These are phyloP conservation scores for Jatropha multifida DNA, from an alignment of 441 rosid species.

Conservation along the genomic window DNA sequence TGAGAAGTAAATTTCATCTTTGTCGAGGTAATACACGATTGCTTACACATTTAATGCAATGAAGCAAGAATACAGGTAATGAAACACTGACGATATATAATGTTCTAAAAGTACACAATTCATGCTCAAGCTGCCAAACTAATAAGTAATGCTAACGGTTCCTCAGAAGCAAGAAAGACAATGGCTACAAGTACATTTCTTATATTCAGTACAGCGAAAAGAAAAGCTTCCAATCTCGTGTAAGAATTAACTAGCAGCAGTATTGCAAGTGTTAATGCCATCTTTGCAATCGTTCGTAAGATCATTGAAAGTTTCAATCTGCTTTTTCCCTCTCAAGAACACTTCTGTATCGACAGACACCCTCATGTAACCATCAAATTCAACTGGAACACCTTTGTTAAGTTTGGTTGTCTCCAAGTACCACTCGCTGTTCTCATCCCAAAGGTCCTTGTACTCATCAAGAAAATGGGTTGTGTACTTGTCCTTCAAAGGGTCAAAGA, in stretches of 20 bases:
- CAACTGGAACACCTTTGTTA: slow-evolving; percentile 77
- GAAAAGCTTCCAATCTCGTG: slow-evolving; percentile 10
- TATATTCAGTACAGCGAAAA: slow-evolving; percentile 13
- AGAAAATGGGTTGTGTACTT: slow-evolving; percentile 82
- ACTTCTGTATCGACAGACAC: slow-evolving; percentile 85
- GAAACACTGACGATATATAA: slow-evolving; percentile 11
- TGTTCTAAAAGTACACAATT: slow-evolving; percentile 30
- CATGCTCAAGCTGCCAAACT: slow-evolving; percentile 17
- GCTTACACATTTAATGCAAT: neutral
- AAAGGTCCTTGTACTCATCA: slow-evolving; percentile 71
- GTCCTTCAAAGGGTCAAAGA: slow-evolving; percentile 76
- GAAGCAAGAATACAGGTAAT: slow-evolving; percentile 1
- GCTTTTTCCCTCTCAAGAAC: slow-evolving; percentile 91
- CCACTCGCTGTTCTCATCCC: slow-evolving; percentile 93
- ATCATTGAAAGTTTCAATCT: slow-evolving; percentile 82
- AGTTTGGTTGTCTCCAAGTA: slow-evolving; percentile 78
- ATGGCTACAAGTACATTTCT: slow-evolving; percentile 32
- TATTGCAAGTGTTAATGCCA: slow-evolving; percentile 75
- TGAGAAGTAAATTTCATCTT: neutral
- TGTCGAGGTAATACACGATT: neutral
- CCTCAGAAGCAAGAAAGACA: slow-evolving; percentile 26
- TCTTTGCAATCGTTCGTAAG: slow-evolving; percentile 90
- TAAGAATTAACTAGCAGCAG: slow-evolving; percentile 53
- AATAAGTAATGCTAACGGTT: slow-evolving; percentile 24
- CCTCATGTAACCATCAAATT: slow-evolving; percentile 94